phyloP scores from a whole-genome alignment of 2,329 filamentous ascomycete genomes.

The Aspergillus quadricinctus region DNA sequence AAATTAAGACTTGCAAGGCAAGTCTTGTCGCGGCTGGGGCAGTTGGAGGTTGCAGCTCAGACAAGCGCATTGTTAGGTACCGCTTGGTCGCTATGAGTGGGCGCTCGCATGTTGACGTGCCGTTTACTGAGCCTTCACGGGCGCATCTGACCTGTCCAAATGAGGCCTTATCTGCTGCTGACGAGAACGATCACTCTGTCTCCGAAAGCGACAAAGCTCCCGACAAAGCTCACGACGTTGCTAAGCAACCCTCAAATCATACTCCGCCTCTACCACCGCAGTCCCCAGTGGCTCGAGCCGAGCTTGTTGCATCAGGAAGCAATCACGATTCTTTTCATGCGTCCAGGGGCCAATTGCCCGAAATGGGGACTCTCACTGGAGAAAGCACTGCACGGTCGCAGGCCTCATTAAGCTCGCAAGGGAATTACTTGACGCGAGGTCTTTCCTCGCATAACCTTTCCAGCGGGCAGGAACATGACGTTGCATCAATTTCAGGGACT shows the following conservation, averaged over 20 bases:
- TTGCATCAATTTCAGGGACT: constrained; percentile 8
- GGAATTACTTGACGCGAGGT: neutral
- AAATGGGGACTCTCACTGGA: neutral
- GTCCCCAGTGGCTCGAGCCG: neutral
- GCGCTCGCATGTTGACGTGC: constrained; percentile 13
- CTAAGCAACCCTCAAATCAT: constrained; percentile 15
- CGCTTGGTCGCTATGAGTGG: constrained; percentile 7
- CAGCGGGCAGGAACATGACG: constrained; percentile 10
- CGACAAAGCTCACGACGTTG: neutral
- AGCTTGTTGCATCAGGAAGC: neutral
- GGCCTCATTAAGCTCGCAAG: neutral
- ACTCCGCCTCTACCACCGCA: neutral
- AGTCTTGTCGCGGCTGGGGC: neutral
- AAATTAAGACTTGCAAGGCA: neutral
- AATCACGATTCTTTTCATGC: neutral
- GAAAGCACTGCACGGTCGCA: neutral
- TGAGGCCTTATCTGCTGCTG: constrained; percentile 4
- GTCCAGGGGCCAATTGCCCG: neutral
- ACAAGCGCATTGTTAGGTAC: neutral
- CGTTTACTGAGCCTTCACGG: constrained; percentile 15
- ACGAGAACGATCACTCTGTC: neutral
- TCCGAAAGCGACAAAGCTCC: constrained; percentile 5
- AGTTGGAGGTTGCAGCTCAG: neutral
- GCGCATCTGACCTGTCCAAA: constrained; percentile 17
- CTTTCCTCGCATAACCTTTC: neutral